These are phyloP conservation scores for Phellopilus nigrolimitatus DNA, from an alignment of 1,284 basidiomycete species.

Conservation along the genomic window DNA sequence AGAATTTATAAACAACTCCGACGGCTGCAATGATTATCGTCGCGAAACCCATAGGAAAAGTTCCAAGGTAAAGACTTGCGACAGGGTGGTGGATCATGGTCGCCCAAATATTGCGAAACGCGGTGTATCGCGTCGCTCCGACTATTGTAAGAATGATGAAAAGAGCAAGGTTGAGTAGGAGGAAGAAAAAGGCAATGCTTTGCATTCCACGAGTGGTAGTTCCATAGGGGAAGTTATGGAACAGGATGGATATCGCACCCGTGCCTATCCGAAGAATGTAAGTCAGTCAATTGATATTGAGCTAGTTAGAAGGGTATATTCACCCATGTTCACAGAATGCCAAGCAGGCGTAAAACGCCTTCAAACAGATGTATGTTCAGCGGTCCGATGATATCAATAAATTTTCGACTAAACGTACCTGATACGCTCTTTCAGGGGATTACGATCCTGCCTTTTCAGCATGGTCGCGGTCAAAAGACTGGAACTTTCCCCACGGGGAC, in stretches of 20 bases:
- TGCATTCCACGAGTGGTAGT: constrained; percentile 36
- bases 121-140: constrained; percentile 46
- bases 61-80: constrained; percentile 64
- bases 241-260: constrained; percentile 49
- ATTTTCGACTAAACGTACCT: constrained; percentile 1
- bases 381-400: neutral
- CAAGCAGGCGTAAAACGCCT: constrained; percentile 11
- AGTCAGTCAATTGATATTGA: no score
- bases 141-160: constrained; percentile 51
- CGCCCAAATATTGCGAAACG: constrained; percentile 53
- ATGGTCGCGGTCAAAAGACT: neutral
- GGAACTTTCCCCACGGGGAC: neutral
- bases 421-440: constrained; percentile 4
- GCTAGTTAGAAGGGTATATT: no score
- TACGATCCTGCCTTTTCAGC: neutral
- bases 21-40: constrained; percentile 57
- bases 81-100: constrained; percentile 55
- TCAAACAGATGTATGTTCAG: neutral
- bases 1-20: constrained; percentile 37
- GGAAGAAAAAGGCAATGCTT: constrained; percentile 47
- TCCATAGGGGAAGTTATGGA: constrained; percentile 51
- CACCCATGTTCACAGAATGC: constrained; percentile 12
- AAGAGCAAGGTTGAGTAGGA: constrained; percentile 61
- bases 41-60: constrained; percentile 66
- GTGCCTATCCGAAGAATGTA: constrained; percentile 47